Base-by-base conservation (phyloP, 1,139 yeast species). In the Diutina neorugosa region DNA sequence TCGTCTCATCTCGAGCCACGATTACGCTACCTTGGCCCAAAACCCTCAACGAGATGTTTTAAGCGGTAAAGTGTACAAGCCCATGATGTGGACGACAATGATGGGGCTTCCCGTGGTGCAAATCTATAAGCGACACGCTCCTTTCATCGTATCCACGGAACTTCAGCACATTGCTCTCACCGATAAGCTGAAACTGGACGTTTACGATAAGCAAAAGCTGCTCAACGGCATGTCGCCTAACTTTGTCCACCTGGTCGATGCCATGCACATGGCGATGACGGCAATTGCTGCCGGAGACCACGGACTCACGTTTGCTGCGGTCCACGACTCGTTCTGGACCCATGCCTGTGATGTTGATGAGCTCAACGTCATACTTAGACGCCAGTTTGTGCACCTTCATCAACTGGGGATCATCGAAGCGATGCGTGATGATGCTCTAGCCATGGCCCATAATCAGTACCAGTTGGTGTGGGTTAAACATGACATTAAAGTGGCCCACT, bases 271-370 rank as follows among this genome's bases (percentile, higher is more conserved):
- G 67, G 57, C 65, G 40, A 66, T 73, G 69, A 71, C 77, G 0
- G 64, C 71, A 41, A 53, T 64, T 25, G 65, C 62, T 3, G 67
- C 70, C 3, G 48, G 56, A 16, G 43, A 55, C 4, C 52, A 54
- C 1, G 56, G 57, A 0, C 57, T 72, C 14, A 59, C 67, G 7
- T 73, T 74, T 61, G 73, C 66, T 1, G 66, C 76, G 0, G 75
- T 74, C 2, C 78, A 74, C 58, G 78, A 74, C 58, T 71, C 77
- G 11, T 74, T 65, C 56, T 74, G 78, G 78, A 74, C 78, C 2
- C 66, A 69, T 56, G 67, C 77, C 0, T 52, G 62, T 20, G 64
- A 69, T 44, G 75, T 70, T 6, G 65, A 62, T 7, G 23, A 51
- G 16, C 60, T 74, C 18, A 63, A 69, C 0, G 53, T 31, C 6